Evolutionary conservation across 441 rosid genomes (phyloP), one percentile per base, ranked within the genome.

Genomic region (Populus hybrid): DNA sequence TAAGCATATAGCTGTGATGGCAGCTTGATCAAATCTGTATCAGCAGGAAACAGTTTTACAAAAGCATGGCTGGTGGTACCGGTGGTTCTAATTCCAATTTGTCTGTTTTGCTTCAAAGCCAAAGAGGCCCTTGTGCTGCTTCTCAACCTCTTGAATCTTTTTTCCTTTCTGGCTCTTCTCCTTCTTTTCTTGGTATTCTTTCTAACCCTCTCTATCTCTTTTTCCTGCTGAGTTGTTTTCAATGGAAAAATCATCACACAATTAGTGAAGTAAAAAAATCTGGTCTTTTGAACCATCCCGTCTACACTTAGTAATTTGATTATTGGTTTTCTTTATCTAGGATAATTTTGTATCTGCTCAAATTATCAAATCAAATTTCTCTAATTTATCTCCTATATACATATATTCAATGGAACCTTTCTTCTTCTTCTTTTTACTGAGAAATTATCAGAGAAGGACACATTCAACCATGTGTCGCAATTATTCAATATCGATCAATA

Each of bases 91-190:
- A 77, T 84, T 82, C 84, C 23, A 80, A 75, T 80, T 69, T 86
- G 70, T 81, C 87, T 77, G 78, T 79, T 80, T 73, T 89, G 79
- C 82, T 87, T 70, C 92, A 82, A 77, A 80, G 28, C 67, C 89
- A 78, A 76, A 79, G 79, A 82, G 76, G 63, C 81, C 75, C 86
- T 68, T 69, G 76, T 74, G 73, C 83, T 75, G 54, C 86, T 77
- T 69, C 85, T 73, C 83, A 82, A 35, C 81, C 86, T 70, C 82
- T 75, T 20, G 88, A 83, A 61, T 61, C 89, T 9, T 81, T 87
- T 38, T 88, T 89, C 86, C 82, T 91, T 67, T 81, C 90, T 74
- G 86, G 82, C 68, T 81, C 93, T 57, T 84, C 89, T 74, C 64
- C 88, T 76, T 79, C 91, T 78, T 89, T 87, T 74, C 82, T 86